Percentiles rank a stretch among this genome's conserved stretches.
Evolutionary conservation across 1,284 basidiomycete species (phyloP).

Genomic region (Microbotryomycetes sp.): DNA sequence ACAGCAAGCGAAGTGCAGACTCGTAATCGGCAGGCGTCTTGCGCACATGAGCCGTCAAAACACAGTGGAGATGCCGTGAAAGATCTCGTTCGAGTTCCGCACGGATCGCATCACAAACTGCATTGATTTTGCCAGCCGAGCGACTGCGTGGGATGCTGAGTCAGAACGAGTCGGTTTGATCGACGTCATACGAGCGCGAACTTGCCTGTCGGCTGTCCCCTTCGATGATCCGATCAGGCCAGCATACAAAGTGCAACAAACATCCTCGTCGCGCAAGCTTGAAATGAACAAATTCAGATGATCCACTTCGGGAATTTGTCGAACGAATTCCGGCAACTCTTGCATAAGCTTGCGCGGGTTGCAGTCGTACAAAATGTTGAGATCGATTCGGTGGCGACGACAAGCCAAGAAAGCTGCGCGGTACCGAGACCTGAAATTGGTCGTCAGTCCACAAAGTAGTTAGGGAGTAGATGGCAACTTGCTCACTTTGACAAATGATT

Average conservation of each 20-base stretch:
- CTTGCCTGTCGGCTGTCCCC: neutral
- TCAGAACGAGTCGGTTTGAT: neutral
- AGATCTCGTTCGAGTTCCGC: slow-evolving; percentile 65
- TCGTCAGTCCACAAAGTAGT: neutral
- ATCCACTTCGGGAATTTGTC: slow-evolving; percentile 83
- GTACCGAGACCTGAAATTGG: slow-evolving; percentile 53
- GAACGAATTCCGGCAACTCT: slow-evolving; percentile 61
- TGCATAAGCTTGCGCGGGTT: slow-evolving; percentile 62
- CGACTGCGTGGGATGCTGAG: slow-evolving; percentile 30
- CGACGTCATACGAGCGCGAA: neutral
- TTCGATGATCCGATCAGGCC: slow-evolving; percentile 15
- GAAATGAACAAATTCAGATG: slow-evolving; percentile 90
- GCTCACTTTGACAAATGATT: slow-evolving; percentile 66
- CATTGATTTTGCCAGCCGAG: slow-evolving; percentile 54
- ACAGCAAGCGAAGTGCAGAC: slow-evolving; percentile 72
- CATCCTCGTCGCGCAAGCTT: slow-evolving; percentile 57
- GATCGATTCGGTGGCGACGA: slow-evolving; percentile 86
- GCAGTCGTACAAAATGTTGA: slow-evolving; percentile 80
- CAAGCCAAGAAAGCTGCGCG: slow-evolving; percentile 82
- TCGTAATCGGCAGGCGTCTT: slow-evolving; percentile 90
- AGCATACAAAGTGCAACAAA: slow-evolving; percentile 42
- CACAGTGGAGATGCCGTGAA: slow-evolving; percentile 77
- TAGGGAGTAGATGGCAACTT: neutral
- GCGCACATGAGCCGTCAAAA: slow-evolving; percentile 86
- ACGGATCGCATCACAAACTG: slow-evolving; percentile 73